These are phyloP conservation scores for Entophlyctis helioformis DNA, from an alignment of 192 early-diverging fungal genomes.

Conservation along the genomic window DNA sequence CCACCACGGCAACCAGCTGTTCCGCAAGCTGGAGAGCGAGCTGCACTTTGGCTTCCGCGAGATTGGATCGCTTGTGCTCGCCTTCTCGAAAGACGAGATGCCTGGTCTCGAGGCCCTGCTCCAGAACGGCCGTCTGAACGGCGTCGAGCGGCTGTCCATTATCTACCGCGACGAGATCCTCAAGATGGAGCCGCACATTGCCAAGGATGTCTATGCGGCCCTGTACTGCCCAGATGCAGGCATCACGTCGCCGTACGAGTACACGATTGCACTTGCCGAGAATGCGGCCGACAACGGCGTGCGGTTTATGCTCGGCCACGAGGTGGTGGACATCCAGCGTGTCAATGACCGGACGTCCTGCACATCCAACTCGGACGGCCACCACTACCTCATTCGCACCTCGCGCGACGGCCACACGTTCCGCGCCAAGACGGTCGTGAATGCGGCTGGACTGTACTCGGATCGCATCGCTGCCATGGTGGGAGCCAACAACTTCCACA, in stretches of 20 bases:
- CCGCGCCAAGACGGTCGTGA: slow-evolving; percentile 15
- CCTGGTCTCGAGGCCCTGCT: slow-evolving; percentile 11
- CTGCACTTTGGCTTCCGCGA: slow-evolving; percentile 34
- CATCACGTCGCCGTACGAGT: slow-evolving; percentile 34
- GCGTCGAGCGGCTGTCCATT: slow-evolving; percentile 18
- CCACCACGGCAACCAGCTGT: slow-evolving; percentile 21
- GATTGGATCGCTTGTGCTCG: slow-evolving; percentile 26
- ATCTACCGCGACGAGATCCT: slow-evolving; percentile 18
- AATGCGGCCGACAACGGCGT: slow-evolving; percentile 35
- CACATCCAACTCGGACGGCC: background rate
- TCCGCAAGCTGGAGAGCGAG: slow-evolving; percentile 18
- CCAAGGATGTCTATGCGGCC: slow-evolving; percentile 17
- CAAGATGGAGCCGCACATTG: slow-evolving; percentile 22
- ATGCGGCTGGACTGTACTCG: slow-evolving; percentile 24
- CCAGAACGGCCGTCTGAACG: slow-evolving; percentile 30
- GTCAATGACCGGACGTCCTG: background rate
- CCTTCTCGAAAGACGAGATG: slow-evolving; percentile 16
- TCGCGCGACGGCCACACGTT: slow-evolving; percentile 1
- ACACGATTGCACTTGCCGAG: slow-evolving; percentile 33
- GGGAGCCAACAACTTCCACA: slow-evolving; percentile 28
- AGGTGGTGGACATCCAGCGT: slow-evolving; percentile 29
- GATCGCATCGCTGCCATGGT: slow-evolving; percentile 35
- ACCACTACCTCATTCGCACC: slow-evolving; percentile 4
- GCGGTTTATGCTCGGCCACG: slow-evolving; percentile 14
- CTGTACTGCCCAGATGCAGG: slow-evolving; percentile 21